phyloP scores from a whole-genome alignment of 371 early-diverging fungal genomes.

The Rhizopus arrhizus region DNA sequence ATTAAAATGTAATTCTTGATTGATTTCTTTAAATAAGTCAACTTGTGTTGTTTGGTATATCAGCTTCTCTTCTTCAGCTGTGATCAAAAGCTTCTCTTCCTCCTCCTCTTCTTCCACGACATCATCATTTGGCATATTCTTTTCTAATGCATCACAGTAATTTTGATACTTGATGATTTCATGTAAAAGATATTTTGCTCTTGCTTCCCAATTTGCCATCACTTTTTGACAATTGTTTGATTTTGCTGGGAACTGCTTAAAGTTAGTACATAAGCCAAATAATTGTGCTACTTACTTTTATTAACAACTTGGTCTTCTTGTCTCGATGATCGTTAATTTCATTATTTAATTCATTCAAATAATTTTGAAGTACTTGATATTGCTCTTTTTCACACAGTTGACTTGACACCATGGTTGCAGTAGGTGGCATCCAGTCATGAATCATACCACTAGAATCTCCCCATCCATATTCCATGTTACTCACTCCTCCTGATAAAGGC shows the following conservation, averaged over 20 bases:
- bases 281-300: conserved; percentile 30
- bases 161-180: conserved; percentile 87
- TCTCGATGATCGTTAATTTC: conserved; percentile 52
- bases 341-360: conserved; percentile 33
- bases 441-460: conserved; percentile 41
- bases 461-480: conserved; percentile 94
- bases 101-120: background rate
- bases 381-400: conserved; percentile 42
- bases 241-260: conserved; percentile 51
- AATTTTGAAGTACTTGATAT: conserved; percentile 32
- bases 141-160: conserved; percentile 75
- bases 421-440: conserved; percentile 51
- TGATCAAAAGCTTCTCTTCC: background rate
- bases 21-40: conserved; percentile 42
- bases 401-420: conserved; percentile 42
- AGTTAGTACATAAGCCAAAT: background rate
- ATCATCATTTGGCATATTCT: conserved; percentile 31
- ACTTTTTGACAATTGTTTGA: conserved; percentile 65
- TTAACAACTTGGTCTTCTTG: conserved; percentile 41
- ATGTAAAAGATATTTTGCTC: conserved; percentile 75
- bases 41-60: conserved; percentile 26
- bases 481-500: conserved; percentile 81
- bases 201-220: conserved; percentile 81
- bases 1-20: conserved; percentile 33
- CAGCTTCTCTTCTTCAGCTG: conserved; percentile 9